Evolutionary conservation across 257 asterid genomes (phyloP).

Genomic region (Nicotiana tabacum): DNA sequence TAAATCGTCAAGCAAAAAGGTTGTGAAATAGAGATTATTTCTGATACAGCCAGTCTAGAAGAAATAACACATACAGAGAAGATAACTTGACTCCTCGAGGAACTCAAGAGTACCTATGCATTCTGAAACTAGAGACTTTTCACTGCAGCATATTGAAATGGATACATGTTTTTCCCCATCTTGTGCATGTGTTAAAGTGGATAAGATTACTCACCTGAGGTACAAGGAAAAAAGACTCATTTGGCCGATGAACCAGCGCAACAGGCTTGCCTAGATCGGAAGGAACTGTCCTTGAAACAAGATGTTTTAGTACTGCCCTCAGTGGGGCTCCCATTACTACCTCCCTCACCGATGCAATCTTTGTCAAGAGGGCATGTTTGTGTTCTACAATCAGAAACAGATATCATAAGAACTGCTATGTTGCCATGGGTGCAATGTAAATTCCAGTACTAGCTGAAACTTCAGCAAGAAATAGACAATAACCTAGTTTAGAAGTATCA

Average conservation of each 20-base stretch:
- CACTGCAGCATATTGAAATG: not conserved
- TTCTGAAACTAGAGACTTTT: not conserved
- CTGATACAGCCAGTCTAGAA: not conserved
- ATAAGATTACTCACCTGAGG: conserved; percentile 57
- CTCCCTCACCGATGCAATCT: conserved; percentile 88
- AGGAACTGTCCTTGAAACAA: conserved; percentile 54
- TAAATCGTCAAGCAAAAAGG: not conserved
- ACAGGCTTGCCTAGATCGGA: conserved; percentile 54
- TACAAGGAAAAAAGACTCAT: conserved; percentile 81
- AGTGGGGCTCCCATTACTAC: conserved; percentile 90
- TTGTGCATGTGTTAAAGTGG: too few species aligned
- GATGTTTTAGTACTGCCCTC: conserved; percentile 69
- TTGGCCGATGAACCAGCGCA: conserved; percentile 88
- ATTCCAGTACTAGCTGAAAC: not conserved
- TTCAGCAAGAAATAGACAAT: not conserved
- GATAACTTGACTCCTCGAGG: not conserved
- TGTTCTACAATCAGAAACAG: conserved; percentile 38
- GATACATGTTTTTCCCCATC: not conserved
- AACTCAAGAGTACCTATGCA: not conserved
- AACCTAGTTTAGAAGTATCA: not conserved
- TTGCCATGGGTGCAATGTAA: not conserved
- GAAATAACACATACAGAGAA: not conserved
- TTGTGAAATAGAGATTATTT: not conserved
- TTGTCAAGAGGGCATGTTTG: conserved; percentile 57
- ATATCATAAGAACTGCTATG: not conserved